phyloP scores from a whole-genome alignment of 352 stramenopile species.

The Globisporangium ultimum region DNA sequence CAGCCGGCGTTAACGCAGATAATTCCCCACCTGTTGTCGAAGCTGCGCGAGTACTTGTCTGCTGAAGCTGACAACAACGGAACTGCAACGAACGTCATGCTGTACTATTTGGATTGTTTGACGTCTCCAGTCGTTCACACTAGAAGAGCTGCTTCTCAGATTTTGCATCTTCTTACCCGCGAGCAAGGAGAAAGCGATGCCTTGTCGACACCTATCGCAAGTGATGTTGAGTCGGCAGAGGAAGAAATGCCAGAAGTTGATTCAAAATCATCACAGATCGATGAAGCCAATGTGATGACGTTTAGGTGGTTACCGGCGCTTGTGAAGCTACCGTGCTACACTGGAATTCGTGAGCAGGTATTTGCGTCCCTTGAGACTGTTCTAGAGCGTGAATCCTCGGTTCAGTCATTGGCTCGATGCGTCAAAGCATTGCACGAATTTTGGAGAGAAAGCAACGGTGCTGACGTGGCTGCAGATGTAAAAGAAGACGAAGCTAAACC shows the following conservation, averaged over 20 bases:
- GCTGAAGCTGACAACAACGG: constrained; percentile 25
- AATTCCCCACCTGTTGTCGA: constrained; percentile 47
- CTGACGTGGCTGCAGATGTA: neutral
- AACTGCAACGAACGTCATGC: constrained; percentile 44
- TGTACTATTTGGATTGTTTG: constrained; percentile 75
- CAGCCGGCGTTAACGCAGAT: constrained; percentile 39
- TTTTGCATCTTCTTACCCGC: constrained; percentile 56
- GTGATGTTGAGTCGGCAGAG: constrained; percentile 22
- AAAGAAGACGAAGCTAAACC: constrained; percentile 9
- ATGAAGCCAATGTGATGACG: constrained; percentile 27
- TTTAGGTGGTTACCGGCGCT: constrained; percentile 73
- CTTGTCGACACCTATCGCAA: constrained; percentile 8
- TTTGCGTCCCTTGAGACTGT: constrained; percentile 68
- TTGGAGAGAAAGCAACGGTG: constrained; percentile 35
- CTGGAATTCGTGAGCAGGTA: constrained; percentile 45
- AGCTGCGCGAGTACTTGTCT: constrained; percentile 55
- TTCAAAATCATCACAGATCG: constrained; percentile 15
- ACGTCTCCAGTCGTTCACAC: constrained; percentile 44
- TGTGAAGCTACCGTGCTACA: constrained; percentile 64
- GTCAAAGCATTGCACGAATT: constrained; percentile 68
- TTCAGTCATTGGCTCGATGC: constrained; percentile 59
- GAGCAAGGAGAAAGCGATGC: constrained; percentile 22
- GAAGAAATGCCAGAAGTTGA: constrained; percentile 23
- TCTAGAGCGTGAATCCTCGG: constrained; percentile 68
- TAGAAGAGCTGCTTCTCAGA: constrained; percentile 57